A percentile compares a stretch with the other conserved stretches of the same genome.
Evolutionary conservation across 169 alveolate genomes (phyloP).

Genomic region (Babesia caballi): DNA sequence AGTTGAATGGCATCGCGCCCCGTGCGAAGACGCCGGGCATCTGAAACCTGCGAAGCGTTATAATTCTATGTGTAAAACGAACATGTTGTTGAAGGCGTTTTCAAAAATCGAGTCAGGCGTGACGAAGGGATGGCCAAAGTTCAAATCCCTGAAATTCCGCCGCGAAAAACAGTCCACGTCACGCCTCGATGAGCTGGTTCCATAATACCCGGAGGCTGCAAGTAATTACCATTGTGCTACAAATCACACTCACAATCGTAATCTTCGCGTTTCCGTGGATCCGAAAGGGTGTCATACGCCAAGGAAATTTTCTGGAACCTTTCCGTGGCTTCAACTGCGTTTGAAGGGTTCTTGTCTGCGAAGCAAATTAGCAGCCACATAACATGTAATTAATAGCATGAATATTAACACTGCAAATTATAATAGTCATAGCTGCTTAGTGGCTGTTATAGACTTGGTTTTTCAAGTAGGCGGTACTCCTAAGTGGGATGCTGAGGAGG

Average conservation of each 20-base stretch:
- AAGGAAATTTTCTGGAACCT: slow-evolving; percentile 67
- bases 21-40: not conserved
- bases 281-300: slow-evolving; percentile 75
- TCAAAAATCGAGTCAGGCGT: not conserved
- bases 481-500: not conserved
- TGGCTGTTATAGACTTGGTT: no score
- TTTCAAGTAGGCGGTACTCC: not conserved
- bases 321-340: slow-evolving; percentile 70
- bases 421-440: no score
- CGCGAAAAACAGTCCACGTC: not conserved
- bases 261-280: slow-evolving; percentile 62
- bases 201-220: not conserved
- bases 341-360: slow-evolving; percentile 51
- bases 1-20: no score
- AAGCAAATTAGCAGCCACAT: not conserved
- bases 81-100: not conserved
- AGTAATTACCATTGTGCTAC: not conserved
- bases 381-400: no score
- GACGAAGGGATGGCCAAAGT: not conserved
- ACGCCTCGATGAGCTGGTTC: not conserved
- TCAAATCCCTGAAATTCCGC: not conserved
- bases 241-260: slow-evolving; percentile 62
- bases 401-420: no score
- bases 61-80: not conserved
- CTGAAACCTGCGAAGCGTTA: not conserved